Base-by-base conservation (phyloP, 2,329 filamentous ascomycete species). In the Pseudocercospora macadamiae region DNA sequence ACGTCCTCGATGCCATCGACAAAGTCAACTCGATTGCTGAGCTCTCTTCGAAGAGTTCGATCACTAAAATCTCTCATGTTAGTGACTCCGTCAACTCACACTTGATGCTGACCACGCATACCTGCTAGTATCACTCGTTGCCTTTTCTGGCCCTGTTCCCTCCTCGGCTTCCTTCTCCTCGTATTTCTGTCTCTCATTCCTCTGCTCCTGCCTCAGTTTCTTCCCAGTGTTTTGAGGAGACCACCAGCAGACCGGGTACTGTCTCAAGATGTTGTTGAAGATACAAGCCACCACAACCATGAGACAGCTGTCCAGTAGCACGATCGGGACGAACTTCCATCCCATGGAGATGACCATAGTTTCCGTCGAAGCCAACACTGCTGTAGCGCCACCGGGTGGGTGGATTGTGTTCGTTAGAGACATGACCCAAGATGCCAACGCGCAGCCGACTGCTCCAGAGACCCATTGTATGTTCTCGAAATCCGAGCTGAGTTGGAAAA, bases 191-290 rank as follows among this genome's bases (percentile, higher is more conserved):
- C 53, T 52, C n/a, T 57, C 51, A 18, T 64, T 61, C 25, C 57
- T 36, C 19, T 65, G 57, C 51, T 63, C 58, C 14, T 58, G 45
- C 8, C 60, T 59, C 23, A 67, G 68, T 64, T 65, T 72, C 55
- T 48, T 67, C 2, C 73, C 70, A 6, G 77, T 61, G 19, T 76
- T 71, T 30, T 70, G 51, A 2, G 76, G 72, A n/a, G 77, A 78
- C 79, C 78, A 81, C 79, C 79, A 82, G 54, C 75, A 81, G 1
- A 77, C 55, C 0, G 79, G 79, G 61, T 79, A 82, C 55, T 75
- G 74, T 25, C 79, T 67, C 51, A 78, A 69, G 7, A 80, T 71
- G 59, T 82, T 81, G 63, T 81, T 81, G 59, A 78, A 67, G 4
- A 78, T 51, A 5, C 77, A 67, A 0, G 75, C 78, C 1, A 80